Base-by-base conservation (phyloP, 202 grass and related monocot genomes). In the Tripidium arundinaceum region DNA sequence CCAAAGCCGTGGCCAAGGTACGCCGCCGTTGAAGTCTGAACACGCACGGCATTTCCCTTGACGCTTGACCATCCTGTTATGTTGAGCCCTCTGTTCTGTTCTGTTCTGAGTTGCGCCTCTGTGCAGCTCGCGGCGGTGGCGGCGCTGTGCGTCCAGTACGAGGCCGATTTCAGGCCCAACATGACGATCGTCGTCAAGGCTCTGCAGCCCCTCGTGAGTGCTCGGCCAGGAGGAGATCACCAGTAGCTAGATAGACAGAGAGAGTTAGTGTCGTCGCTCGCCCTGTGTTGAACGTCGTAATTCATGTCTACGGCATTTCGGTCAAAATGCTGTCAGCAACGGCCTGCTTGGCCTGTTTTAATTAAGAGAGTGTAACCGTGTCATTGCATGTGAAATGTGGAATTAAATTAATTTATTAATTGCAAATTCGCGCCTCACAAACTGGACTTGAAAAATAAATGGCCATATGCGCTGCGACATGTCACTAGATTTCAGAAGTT, bases 141-240 rank as follows among this genome's bases (percentile, higher is more conserved):
- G 74, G 91, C 88, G 22, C 62, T 93, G 27, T 93, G 88, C 68
- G 80, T 88, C 14, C 88, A 93, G 59, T 88, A 93, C 52, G 91
- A 93, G 67, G 62, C 88, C 21, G 91, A 93, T 50, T 93, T 93
- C 91, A 77, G 88, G 60, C 91, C 88, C 7, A 93, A 93, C 85
- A 93, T 93, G 91, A 93, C 91, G 3, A 93, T 93, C 8, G 91
- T 90, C 61, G 86, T 93, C 62, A 93, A 93, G 79, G 86, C 88
- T 38, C 83, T 93, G 22, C 88, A 90, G 65, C 91, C 91, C 18
- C 91, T 90, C 38, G 79, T 98, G 31, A 86, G 34, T 43, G 83
- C 85, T 11, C 78, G 86, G 8, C 79, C 85, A 6, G 84, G 37
- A 66, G 86, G 70, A 60, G 82, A 82, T 68, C 78, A 77, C 39